phyloP scores from a whole-genome alignment of 108 stramenopile genomes.

The Aurantiochytrium sp. region DNA sequence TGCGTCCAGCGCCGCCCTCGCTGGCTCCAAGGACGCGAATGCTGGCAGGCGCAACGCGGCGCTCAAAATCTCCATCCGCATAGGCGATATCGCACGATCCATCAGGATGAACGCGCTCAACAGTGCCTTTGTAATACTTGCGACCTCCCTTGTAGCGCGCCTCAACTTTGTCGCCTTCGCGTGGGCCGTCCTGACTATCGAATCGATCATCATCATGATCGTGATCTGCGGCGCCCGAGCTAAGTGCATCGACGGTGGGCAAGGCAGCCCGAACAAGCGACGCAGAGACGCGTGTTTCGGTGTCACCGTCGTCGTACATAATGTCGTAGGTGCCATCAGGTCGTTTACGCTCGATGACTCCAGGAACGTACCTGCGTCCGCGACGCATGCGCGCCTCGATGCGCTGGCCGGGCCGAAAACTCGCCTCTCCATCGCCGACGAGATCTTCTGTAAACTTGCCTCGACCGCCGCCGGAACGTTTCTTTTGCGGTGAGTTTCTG shows the following conservation, averaged over 20 bases:
- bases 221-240: too few species aligned
- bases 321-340: conserved; percentile 38
- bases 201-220: background rate
- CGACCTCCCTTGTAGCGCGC: conserved; percentile 29
- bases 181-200: conserved; percentile 12
- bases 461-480: background rate
- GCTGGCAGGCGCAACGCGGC: background rate
- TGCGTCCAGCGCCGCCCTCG: too few species aligned
- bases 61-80: conserved; percentile 30
- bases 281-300: conserved; percentile 21
- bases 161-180: conserved; percentile 34
- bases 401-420: background rate
- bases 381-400: conserved; percentile 14
- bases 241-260: background rate
- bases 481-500: background rate
- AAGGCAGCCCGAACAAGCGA: background rate
- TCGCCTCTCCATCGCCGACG: background rate
- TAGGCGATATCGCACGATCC: conserved; percentile 49
- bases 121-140: conserved; percentile 34
- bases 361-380: conserved; percentile 9
- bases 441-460: background rate
- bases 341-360: conserved; percentile 20
- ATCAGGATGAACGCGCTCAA: conserved; percentile 26
- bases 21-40: background rate
- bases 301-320: conserved; percentile 31